Evolutionary conservation across 2,329 filamentous ascomycete species (phyloP).

Genomic region (Colletotrichum tofieldiae): DNA sequence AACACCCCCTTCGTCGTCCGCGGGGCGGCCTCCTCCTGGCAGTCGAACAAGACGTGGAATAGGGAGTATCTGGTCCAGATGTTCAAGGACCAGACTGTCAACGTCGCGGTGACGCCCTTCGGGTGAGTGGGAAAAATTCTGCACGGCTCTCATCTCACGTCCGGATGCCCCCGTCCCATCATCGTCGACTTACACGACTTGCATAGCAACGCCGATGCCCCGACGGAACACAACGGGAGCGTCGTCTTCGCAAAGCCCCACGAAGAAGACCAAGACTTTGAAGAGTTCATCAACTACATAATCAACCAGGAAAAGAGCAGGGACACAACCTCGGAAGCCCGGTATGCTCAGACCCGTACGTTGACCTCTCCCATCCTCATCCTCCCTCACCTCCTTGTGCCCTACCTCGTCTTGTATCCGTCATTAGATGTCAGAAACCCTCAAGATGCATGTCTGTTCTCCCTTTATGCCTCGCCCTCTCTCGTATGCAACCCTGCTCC

Average conservation of each 20-base stretch:
- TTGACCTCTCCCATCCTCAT: slow-evolving; percentile 26
- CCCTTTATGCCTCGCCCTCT: neutral
- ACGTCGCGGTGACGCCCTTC: slow-evolving; percentile 83
- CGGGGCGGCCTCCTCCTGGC: slow-evolving; percentile 74
- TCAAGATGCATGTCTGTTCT: neutral
- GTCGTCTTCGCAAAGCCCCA: slow-evolving; percentile 80
- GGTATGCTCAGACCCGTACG: slow-evolving; percentile 82
- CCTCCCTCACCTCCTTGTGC: neutral
- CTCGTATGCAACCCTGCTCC: slow-evolving; percentile 6
- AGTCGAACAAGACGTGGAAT: slow-evolving; percentile 75
- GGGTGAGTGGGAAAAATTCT: slow-evolving; percentile 64
- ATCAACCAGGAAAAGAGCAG: slow-evolving; percentile 53
- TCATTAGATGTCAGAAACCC: neutral
- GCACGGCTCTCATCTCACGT: neutral
- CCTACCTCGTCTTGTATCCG: neutral
- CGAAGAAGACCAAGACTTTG: slow-evolving; percentile 76
- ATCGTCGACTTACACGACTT: slow-evolving; percentile 22
- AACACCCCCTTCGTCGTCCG: slow-evolving; percentile 84
- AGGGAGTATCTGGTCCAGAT: slow-evolving; percentile 69
- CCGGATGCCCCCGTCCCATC: neutral
- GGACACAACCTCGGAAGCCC: slow-evolving; percentile 61
- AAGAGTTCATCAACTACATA: slow-evolving; percentile 74
- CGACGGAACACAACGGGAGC: slow-evolving; percentile 56
- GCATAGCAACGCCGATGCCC: slow-evolving; percentile 67
- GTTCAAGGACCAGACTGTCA: slow-evolving; percentile 73